phyloP scores from a whole-genome alignment of 2,329 filamentous ascomycete genomes.

The Teratosphaeria viscida region DNA sequence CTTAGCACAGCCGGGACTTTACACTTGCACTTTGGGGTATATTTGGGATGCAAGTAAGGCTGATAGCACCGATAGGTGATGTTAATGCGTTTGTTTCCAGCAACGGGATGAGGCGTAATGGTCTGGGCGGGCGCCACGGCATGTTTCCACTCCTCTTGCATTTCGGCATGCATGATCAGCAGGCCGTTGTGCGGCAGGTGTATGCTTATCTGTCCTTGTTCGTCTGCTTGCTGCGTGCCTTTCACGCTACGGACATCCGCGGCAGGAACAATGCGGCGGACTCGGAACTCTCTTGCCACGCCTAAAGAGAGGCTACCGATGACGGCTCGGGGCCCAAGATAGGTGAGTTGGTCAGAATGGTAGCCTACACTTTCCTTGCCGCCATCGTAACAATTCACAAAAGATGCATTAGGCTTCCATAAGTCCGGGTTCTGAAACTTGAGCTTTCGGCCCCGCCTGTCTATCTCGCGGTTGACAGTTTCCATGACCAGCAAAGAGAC shows the following conservation, averaged over 20 bases:
- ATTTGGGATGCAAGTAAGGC: constrained; percentile 60
- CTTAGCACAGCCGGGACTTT: constrained; percentile 57
- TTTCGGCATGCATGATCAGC: constrained; percentile 91
- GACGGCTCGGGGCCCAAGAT: constrained; percentile 75
- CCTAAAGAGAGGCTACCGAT: constrained; percentile 87
- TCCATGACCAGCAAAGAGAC: constrained; percentile 61
- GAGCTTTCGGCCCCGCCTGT: constrained; percentile 61
- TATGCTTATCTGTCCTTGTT: constrained; percentile 78
- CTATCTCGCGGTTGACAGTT: constrained; percentile 69
- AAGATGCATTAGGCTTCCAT: constrained; percentile 82
- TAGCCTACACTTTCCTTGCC: constrained; percentile 76
- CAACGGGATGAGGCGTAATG: constrained; percentile 75
- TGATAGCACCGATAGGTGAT: constrained; percentile 89
- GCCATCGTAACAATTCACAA: constrained; percentile 89
- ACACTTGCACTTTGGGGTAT: constrained; percentile 71
- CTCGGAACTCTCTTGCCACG: constrained; percentile 85
- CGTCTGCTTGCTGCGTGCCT: constrained; percentile 41
- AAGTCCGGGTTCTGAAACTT: constrained; percentile 60
- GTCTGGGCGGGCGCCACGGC: constrained; percentile 62
- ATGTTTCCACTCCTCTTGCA: constrained; percentile 98
- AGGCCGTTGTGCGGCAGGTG: constrained; percentile 91
- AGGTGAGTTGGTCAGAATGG: constrained; percentile 87
- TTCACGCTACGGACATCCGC: constrained; percentile 15
- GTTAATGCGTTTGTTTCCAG: constrained; percentile 75
- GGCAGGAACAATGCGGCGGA: constrained; percentile 60